Conservation (phyloP, 202 grass and related monocot genomes). For the Eragrostis tef region DNA sequence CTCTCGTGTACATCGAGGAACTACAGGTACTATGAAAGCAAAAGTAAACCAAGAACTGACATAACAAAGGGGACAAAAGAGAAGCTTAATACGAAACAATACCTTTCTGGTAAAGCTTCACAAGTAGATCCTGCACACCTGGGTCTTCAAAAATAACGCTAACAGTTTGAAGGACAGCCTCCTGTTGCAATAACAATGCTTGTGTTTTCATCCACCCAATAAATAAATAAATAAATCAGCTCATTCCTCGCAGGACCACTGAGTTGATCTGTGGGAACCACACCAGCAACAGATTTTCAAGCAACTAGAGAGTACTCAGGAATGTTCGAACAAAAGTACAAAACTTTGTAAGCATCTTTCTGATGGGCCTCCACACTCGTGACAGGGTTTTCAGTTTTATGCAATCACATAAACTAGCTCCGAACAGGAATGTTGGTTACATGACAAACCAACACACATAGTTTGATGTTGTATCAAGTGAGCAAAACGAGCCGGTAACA, state of each 20-base stretch:
- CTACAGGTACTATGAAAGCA: slow-evolving; percentile 16
- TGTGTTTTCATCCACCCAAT: slow-evolving; percentile 16
- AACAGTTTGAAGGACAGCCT: slow-evolving; percentile 84
- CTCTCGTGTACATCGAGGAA: neutral
- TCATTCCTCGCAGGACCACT: slow-evolving; percentile 1
- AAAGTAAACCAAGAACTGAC: slow-evolving; percentile 40
- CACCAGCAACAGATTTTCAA: slow-evolving; percentile 20
- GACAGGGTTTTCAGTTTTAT: slow-evolving; percentile 33
- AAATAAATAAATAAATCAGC: slow-evolving; percentile 17
- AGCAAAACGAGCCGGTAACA: neutral
- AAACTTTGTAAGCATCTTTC: slow-evolving; percentile 11
- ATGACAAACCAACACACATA: neutral
- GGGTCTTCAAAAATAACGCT: slow-evolving; percentile 98
- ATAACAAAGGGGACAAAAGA: slow-evolving; percentile 4
- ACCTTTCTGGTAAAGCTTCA: slow-evolving; percentile 97
- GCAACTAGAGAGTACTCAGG: slow-evolving; percentile 20
- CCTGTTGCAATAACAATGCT: slow-evolving; percentile 61
- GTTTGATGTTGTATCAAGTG: neutral
- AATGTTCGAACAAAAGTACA: slow-evolving; percentile 22
- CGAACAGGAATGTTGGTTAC: slow-evolving; percentile 12
- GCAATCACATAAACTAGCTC: slow-evolving; percentile 14
- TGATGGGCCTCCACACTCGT: slow-evolving; percentile 11
- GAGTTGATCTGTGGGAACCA: slow-evolving; percentile 7
- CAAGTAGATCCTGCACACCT: slow-evolving; percentile 87
- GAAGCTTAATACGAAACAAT: slow-evolving; percentile 33